Percentiles rank a stretch among this genome's conserved stretches.
Conservation (phyloP, 257 asterid species). For the Echites panduratus region DNA sequence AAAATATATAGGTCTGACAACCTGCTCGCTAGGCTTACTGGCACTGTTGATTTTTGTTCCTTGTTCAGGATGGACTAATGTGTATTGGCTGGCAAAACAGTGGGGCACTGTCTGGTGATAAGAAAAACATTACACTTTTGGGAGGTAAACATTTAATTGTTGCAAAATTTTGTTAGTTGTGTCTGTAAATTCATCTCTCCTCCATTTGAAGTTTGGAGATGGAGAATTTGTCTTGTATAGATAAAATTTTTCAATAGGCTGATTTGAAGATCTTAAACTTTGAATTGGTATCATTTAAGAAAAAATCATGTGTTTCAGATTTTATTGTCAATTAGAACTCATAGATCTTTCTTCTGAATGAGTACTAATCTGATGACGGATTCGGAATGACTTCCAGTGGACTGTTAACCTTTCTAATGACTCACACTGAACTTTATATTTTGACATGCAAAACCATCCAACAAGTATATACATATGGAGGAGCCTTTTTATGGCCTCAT, state of each 20-base stretch:
- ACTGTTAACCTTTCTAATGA: neutral
- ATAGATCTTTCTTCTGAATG: neutral
- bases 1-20: neutral
- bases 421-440: neutral
- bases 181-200: neutral
- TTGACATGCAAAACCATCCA: neutral
- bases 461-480: neutral
- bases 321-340: neutral
- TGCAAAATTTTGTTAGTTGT: slow-evolving; percentile 1
- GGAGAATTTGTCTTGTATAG: neutral
- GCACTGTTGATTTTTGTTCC: neutral
- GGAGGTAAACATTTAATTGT: slow-evolving; percentile 59
- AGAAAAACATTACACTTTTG: slow-evolving; percentile 67
- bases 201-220: neutral
- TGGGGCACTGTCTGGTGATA: slow-evolving; percentile 61
- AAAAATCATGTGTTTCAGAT: neutral
- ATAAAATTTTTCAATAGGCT: neutral
- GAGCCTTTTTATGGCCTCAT: neutral
- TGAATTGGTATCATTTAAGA: neutral
- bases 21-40: neutral
- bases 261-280: neutral
- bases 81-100: slow-evolving; percentile 99
- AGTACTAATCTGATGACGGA: neutral
- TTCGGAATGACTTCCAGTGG: neutral
- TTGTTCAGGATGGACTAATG: slow-evolving; percentile 71